Percentiles rank a stretch among this genome's conserved stretches.
These are phyloP conservation scores for Yamadazyma ubonensis DNA, from an alignment of 805 yeast species.

Conservation along the genomic window DNA sequence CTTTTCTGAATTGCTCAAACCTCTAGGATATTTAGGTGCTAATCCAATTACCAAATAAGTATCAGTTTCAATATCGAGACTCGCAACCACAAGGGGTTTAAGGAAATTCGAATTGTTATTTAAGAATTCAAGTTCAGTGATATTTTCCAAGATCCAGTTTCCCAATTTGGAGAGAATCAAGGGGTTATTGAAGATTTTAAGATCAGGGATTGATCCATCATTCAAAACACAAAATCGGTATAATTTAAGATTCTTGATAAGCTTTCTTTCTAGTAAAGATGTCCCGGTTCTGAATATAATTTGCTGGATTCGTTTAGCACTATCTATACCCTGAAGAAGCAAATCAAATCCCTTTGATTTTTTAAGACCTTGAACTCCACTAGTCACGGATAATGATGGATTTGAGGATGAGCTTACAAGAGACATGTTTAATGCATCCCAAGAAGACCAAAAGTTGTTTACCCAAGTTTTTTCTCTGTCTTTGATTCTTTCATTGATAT, in stretches of 20 bases:
- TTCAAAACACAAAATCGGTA: constrained; percentile 85
- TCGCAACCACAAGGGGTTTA: constrained; percentile 82
- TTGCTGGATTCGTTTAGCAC: constrained; percentile 81
- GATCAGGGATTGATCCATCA: constrained; percentile 74
- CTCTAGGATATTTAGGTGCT: constrained; percentile 73
- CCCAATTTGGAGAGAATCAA: constrained; percentile 81
- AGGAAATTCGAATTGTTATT: constrained; percentile 44
- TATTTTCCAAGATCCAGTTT: constrained; percentile 85
- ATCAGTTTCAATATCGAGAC: constrained; percentile 68
- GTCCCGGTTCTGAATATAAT: constrained; percentile 85
- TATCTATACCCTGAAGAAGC: constrained; percentile 68
- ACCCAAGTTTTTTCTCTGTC: constrained; percentile 67
- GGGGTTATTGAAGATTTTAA: constrained; percentile 79
- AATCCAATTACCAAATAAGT: constrained; percentile 87
- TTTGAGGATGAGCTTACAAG: constrained; percentile 14
- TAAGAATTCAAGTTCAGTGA: constrained; percentile 68
- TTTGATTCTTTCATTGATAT: constrained; percentile 28
- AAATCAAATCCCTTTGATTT: constrained; percentile 49
- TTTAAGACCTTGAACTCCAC: constrained; percentile 18
- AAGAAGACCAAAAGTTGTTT: constrained; percentile 62
- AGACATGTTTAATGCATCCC: constrained; percentile 49
- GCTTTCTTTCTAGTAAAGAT: constrained; percentile 79
- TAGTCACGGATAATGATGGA: constrained; percentile 9
- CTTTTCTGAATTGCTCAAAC: constrained; percentile 35
- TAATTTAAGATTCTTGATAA: constrained; percentile 73